Evolutionary conservation across 2,329 filamentous ascomycete species (phyloP).

Genomic region (Penicillium sp.): DNA sequence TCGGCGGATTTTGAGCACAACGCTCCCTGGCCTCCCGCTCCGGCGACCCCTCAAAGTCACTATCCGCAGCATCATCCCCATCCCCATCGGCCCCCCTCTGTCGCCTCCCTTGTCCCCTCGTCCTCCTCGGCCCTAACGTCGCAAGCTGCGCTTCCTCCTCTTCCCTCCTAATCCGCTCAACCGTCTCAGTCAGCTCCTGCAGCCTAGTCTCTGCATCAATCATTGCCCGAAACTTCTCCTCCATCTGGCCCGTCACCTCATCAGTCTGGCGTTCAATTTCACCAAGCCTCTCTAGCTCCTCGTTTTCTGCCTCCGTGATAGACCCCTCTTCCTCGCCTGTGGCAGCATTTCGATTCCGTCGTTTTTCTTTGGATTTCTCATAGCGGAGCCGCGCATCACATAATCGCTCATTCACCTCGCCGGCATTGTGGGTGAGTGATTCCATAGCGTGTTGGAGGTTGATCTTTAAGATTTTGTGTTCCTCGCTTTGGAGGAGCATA

Average conservation of each 20-base stretch:
- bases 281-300: constrained; percentile 40
- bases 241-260: constrained; percentile 55
- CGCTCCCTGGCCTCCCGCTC: constrained; percentile 38
- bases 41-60: constrained; percentile 39
- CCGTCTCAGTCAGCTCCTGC: constrained; percentile 43
- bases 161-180: constrained; percentile 47
- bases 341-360: constrained; percentile 14
- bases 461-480: constrained; percentile 47
- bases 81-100: constrained; percentile 31
- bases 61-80: constrained; percentile 42
- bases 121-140: constrained; percentile 25
- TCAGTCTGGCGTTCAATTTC: constrained; percentile 50
- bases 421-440: constrained; percentile 51
- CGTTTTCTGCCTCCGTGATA: constrained; percentile 18
- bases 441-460: constrained; percentile 50
- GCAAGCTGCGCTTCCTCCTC: constrained; percentile 29
- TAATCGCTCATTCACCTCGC: constrained; percentile 58
- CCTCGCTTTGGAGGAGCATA: constrained; percentile 43
- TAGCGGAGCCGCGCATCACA: constrained; percentile 34
- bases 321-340: constrained; percentile 2
- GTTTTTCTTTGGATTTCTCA: constrained; percentile 35
- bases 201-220: constrained; percentile 58
- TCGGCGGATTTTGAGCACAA: constrained; percentile 30
- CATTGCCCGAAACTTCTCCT: constrained; percentile 57
- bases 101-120: constrained; percentile 14